Conservation (phyloP, 257 asterid genomes). For the Nicotiana sylvestris region DNA sequence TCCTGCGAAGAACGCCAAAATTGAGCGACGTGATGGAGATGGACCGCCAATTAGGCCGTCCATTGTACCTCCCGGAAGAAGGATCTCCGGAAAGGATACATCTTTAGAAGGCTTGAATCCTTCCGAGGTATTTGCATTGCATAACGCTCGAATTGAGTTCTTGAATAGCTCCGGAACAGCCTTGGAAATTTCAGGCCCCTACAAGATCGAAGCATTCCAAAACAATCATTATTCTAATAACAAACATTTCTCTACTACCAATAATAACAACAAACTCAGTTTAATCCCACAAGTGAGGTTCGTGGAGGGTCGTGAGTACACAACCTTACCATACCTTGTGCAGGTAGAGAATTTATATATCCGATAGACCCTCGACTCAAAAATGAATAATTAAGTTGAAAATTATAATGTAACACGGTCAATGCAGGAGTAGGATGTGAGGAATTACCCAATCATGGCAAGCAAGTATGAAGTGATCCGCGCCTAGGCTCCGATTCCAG, state of each 20-base stretch:
- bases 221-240: neutral
- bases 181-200: conserved; percentile 80
- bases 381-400: neutral
- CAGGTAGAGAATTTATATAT: too few species aligned
- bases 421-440: neutral
- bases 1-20: conserved; percentile 71
- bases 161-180: conserved; percentile 53
- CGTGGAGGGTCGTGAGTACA: too few species aligned
- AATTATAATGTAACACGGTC: neutral
- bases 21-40: conserved; percentile 57
- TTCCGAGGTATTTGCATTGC: conserved; percentile 81
- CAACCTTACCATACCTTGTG: too few species aligned
- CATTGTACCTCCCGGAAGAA: conserved; percentile 57
- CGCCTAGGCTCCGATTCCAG: conserved; percentile 85
- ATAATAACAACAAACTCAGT: too few species aligned
- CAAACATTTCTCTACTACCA: neutral
- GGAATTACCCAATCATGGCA: conserved; percentile 91
- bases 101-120: conserved; percentile 66
- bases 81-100: conserved; percentile 77
- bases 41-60: conserved; percentile 72
- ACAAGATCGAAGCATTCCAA: neutral
- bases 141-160: conserved; percentile 71
- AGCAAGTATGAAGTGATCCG: conserved; percentile 86
- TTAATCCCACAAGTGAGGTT: too few species aligned
- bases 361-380: too few species aligned